These are phyloP conservation scores for Neofusicoccum ribis DNA, from an alignment of 2,329 filamentous ascomycete species.

Conservation along the genomic window DNA sequence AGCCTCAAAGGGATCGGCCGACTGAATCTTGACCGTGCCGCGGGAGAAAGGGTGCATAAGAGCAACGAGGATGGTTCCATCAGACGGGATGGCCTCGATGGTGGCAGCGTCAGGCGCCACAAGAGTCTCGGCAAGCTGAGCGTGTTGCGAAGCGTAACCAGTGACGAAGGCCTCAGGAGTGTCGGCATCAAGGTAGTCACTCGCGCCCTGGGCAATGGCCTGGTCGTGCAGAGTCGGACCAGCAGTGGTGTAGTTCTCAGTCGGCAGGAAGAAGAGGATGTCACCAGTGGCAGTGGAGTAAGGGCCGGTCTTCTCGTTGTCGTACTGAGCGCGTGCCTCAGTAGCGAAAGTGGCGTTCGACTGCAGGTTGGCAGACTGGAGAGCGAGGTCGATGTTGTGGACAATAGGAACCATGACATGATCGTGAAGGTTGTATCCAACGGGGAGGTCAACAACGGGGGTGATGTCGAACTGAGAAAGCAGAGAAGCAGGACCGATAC, in stretches of 20 bases:
- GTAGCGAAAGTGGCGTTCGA: slow-evolving; percentile 7
- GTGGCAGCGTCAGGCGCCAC: slow-evolving; percentile 6
- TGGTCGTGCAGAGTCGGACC: background rate
- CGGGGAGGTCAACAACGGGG: slow-evolving; percentile 28
- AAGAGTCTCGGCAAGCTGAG: slow-evolving; percentile 7
- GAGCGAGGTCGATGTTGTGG: slow-evolving; percentile 4
- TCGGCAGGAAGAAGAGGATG: slow-evolving; percentile 17
- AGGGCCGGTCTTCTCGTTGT: slow-evolving; percentile 3
- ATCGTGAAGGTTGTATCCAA: slow-evolving; percentile 21
- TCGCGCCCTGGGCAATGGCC: background rate
- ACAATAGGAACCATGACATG: slow-evolving; percentile 15
- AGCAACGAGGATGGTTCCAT: slow-evolving; percentile 2
- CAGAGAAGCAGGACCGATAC: slow-evolving; percentile 29
- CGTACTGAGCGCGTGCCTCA: slow-evolving; percentile 5
- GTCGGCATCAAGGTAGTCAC: background rate
- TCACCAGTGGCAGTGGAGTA: slow-evolving; percentile 3
- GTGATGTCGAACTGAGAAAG: slow-evolving; percentile 25
- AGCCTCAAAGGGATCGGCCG: slow-evolving; percentile 14
- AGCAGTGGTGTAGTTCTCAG: slow-evolving; percentile 6
- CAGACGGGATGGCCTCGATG: slow-evolving; percentile 6
- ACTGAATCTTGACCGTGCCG: slow-evolving; percentile 27
- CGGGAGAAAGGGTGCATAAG: slow-evolving; percentile 26
- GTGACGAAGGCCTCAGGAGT: background rate
- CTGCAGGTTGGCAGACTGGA: background rate
- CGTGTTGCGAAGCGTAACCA: background rate